Conservation (phyloP, 345 rosid species). For the Pseudoturritis turrita region DNA sequence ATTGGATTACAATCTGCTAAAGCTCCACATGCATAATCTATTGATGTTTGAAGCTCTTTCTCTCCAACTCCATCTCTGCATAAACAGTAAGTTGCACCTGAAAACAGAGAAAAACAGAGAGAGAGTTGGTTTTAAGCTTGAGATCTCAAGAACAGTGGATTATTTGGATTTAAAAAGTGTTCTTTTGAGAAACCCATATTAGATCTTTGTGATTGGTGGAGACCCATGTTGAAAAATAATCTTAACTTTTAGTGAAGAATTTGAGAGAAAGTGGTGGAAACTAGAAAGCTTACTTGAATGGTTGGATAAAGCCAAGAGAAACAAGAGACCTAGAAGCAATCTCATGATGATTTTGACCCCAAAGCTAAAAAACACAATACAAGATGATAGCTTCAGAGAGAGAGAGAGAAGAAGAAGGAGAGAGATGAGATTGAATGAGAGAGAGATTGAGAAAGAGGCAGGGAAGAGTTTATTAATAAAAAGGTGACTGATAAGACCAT, state of each 20-base stretch:
- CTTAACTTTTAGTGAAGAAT: neutral
- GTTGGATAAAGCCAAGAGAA: slow-evolving; percentile 49
- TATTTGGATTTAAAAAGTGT: neutral
- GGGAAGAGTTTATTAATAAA: slow-evolving; percentile 5
- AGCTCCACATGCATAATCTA: slow-evolving; percentile 95
- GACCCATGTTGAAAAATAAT: neutral
- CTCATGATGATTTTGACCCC: slow-evolving; percentile 43
- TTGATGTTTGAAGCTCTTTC: slow-evolving; percentile 49
- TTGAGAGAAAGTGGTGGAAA: neutral
- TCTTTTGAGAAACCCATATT: slow-evolving; percentile 5
- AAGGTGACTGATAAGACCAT: slow-evolving; percentile 18
- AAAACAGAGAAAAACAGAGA: neutral
- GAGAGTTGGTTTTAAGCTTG: neutral
- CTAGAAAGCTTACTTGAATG: slow-evolving; percentile 57
- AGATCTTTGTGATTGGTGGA: neutral
- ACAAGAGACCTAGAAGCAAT: slow-evolving; percentile 41
- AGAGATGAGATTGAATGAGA: neutral
- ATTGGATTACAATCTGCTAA: slow-evolving; percentile 55
- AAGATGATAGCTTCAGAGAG: slow-evolving; percentile 15
- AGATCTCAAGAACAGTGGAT: neutral
- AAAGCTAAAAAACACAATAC: neutral
- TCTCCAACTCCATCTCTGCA: slow-evolving; percentile 75
- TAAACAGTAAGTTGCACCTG: slow-evolving; percentile 68
- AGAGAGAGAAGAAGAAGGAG: neutral
- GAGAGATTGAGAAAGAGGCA: neutral